Conservation (phyloP, 1,139 yeast species). For the Kodamaea plutei region DNA sequence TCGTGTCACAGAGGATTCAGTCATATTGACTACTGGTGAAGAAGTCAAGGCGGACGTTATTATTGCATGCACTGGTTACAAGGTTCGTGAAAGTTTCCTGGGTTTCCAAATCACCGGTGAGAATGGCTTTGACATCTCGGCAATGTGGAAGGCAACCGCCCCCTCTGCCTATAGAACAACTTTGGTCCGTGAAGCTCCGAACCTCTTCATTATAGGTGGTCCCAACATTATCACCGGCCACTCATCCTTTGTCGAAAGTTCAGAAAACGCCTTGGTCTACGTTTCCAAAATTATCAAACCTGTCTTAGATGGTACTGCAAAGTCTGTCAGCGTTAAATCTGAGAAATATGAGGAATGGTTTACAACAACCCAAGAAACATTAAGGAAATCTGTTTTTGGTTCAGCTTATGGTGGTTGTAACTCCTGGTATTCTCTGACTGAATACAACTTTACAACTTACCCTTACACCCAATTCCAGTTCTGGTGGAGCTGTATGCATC, state of each 20-base stretch:
- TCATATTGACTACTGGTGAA: slow-evolving; percentile 28
- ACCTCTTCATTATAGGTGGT: slow-evolving; percentile 34
- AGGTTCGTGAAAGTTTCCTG: slow-evolving; percentile 17
- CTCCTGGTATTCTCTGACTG: slow-evolving; percentile 36
- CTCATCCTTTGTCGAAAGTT: slow-evolving; percentile 38
- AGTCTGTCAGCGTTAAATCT: slow-evolving; percentile 29
- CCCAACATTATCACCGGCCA: slow-evolving; percentile 47
- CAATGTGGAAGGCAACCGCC: slow-evolving; percentile 30
- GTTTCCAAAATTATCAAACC: slow-evolving; percentile 22
- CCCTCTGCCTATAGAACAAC: slow-evolving; percentile 34
- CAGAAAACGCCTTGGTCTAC: slow-evolving; percentile 33
- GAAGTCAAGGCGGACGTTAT: slow-evolving; percentile 33
- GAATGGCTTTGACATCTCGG: slow-evolving; percentile 19
- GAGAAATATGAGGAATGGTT: slow-evolving; percentile 37
- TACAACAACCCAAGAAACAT: slow-evolving; percentile 23
- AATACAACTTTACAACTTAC: slow-evolving; percentile 32
- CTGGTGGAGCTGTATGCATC: slow-evolving; percentile 28
- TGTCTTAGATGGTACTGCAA: slow-evolving; percentile 26
- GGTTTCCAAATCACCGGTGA: slow-evolving; percentile 25
- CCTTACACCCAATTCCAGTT: slow-evolving; percentile 37
- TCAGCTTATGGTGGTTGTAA: slow-evolving; percentile 41
- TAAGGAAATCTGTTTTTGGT: slow-evolving; percentile 34
- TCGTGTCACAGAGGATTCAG: slow-evolving; percentile 25
- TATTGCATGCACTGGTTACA: slow-evolving; percentile 44
- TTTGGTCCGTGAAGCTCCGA: slow-evolving; percentile 33